phyloP scores from a whole-genome alignment of 2,329 filamentous ascomycete species.

The Chrysoporthe puriensis region DNA sequence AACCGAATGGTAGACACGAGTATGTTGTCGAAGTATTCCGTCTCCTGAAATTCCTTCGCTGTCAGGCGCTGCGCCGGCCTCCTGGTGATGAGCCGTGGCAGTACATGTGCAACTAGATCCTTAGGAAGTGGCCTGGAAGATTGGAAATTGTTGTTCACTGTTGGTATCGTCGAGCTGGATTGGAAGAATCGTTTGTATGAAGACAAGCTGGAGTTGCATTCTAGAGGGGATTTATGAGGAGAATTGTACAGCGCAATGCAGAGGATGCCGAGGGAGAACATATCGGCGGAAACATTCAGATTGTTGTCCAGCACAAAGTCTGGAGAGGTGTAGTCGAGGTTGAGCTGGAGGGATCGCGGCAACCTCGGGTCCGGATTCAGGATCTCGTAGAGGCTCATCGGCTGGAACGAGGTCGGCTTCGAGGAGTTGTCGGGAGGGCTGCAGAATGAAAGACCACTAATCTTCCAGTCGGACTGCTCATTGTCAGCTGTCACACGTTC shows the following conservation, averaged over 20 bases:
- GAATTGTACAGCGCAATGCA: constrained; percentile 92
- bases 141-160: constrained; percentile 80
- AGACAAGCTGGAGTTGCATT: constrained; percentile 78
- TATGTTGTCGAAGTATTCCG: constrained; percentile 95
- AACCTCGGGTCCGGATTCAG: constrained; percentile 84
- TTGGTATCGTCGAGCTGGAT: constrained; percentile 78
- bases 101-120: constrained; percentile 73
- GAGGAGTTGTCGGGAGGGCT: constrained; percentile 77
- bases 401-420: constrained; percentile 74
- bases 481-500: constrained; percentile 31
- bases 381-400: constrained; percentile 81
- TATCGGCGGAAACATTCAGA: constrained; percentile 80
- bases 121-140: constrained; percentile 78
- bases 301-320: constrained; percentile 94
- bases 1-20: constrained; percentile 96
- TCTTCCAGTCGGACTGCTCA: constrained; percentile 89
- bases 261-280: constrained; percentile 90
- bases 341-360: constrained; percentile 81
- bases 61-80: constrained; percentile 85
- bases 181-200: constrained; percentile 85
- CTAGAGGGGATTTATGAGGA: constrained; percentile 86
- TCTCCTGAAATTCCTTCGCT: constrained; percentile 90
- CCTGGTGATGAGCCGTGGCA: constrained; percentile 85
- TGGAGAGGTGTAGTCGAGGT: constrained; percentile 90
- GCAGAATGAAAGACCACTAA: constrained; percentile 90